A percentile compares a stretch with the other conserved stretches of the same genome.
phyloP scores from a whole-genome alignment of 1,284 basidiomycete species.

The Inonotus hispidus region DNA sequence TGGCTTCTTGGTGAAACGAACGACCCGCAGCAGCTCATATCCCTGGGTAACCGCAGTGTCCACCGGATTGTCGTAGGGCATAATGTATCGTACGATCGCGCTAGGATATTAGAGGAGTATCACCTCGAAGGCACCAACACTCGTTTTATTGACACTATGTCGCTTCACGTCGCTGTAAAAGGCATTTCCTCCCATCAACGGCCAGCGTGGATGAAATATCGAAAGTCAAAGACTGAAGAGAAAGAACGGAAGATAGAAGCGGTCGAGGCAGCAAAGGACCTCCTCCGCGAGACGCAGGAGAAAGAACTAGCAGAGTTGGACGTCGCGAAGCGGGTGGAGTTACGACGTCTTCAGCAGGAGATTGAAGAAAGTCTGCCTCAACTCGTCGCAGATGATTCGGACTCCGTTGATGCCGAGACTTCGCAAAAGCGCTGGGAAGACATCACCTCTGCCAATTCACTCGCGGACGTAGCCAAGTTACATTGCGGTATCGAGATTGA shows the following conservation, averaged over 20 bases:
- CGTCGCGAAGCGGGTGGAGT: constrained; percentile 28
- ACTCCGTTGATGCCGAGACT: constrained; percentile 36
- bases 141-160: constrained; percentile 93
- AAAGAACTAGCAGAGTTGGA: constrained; percentile 38
- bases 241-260: constrained; percentile 53
- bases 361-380: constrained; percentile 38
- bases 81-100: constrained; percentile 93
- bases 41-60: constrained; percentile 50
- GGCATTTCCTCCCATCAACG: constrained; percentile 96
- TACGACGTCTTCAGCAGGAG: constrained; percentile 28
- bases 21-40: constrained; percentile 70
- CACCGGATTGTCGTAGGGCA: constrained; percentile 84
- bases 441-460: constrained; percentile 86
- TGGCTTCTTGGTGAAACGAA: constrained; percentile 76
- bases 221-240: constrained; percentile 55
- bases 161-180: constrained; percentile 89
- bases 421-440: constrained; percentile 81
- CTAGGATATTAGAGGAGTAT: constrained; percentile 85
- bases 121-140: constrained; percentile 61
- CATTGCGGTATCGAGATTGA: constrained; percentile 83
- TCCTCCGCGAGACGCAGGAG: constrained; percentile 43
- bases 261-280: constrained; percentile 45
- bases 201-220: constrained; percentile 86
- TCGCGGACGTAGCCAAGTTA: constrained; percentile 87
- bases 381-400: constrained; percentile 34